Conservation (phyloP, 495 filamentous ascomycete genomes). For the Hypoxylon subgilvum region DNA sequence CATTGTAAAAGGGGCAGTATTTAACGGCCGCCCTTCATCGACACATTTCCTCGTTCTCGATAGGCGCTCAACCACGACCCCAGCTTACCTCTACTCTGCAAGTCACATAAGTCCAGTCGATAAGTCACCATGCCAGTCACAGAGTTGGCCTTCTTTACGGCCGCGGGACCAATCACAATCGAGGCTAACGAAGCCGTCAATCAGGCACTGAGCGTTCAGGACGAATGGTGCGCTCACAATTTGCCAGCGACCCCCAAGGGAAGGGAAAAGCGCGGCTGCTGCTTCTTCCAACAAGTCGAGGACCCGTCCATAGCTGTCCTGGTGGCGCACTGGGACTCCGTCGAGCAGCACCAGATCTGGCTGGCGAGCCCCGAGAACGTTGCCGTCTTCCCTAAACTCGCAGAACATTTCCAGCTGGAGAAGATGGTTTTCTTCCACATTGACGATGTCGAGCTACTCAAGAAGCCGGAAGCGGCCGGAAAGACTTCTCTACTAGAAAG, state of each 20-base stretch:
- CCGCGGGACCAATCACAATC: constrained; percentile 26
- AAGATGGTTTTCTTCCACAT: constrained; percentile 52
- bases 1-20: no score
- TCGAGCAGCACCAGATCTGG: constrained; percentile 57
- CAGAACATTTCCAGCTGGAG: constrained; percentile 34
- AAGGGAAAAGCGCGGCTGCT: constrained; percentile 32
- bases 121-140: constrained; percentile 56
- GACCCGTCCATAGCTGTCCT: constrained; percentile 56
- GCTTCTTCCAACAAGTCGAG: constrained; percentile 54
- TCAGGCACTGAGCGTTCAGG: constrained; percentile 40
- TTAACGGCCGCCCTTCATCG: no score
- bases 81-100: not conserved
- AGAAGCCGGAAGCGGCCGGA: constrained; percentile 18
- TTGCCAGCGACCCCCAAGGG: constrained; percentile 33
- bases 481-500: constrained; percentile 45
- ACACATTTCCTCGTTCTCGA: no score
- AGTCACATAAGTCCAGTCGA: not conserved
- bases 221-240: constrained; percentile 46
- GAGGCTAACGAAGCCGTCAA: constrained; percentile 39
- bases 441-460: constrained; percentile 50
- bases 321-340: constrained; percentile 58
- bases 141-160: constrained; percentile 57
- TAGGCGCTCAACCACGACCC: no score
- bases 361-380: constrained; percentile 47
- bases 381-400: constrained; percentile 26